These are phyloP conservation scores for Hemileccinum impolitum DNA, from an alignment of 768 basidiomycete genomes.

Conservation along the genomic window DNA sequence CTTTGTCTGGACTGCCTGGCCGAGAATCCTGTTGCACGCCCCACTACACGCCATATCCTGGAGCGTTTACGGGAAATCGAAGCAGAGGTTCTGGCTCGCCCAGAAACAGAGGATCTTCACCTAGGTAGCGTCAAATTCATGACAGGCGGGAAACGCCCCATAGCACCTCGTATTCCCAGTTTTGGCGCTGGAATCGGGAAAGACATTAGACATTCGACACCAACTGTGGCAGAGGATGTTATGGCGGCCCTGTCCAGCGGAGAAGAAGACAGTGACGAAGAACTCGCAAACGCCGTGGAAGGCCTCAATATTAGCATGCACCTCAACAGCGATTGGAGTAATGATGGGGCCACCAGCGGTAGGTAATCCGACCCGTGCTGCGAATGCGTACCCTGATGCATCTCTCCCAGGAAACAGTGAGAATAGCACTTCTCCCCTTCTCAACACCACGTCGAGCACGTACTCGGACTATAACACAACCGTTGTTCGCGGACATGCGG, in stretches of 20 bases:
- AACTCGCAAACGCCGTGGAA: conserved; percentile 59
- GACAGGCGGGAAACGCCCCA: conserved; percentile 59
- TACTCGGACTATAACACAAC: conserved; percentile 68
- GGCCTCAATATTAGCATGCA: conserved; percentile 47
- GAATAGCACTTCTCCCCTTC: conserved; percentile 53
- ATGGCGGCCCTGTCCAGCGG: conserved; percentile 34
- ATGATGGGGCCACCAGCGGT: conserved; percentile 35
- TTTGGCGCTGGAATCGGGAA: conserved; percentile 73
- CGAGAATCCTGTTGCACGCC: conserved; percentile 63
- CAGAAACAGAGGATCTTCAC: conserved; percentile 68
- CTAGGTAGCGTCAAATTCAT: conserved; percentile 86
- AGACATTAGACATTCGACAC: conserved; percentile 42
- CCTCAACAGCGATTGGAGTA: conserved; percentile 46
- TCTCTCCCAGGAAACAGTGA: conserved; percentile 31
- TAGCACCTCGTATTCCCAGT: conserved; percentile 77
- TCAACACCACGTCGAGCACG: conserved; percentile 42
- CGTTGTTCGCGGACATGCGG: conserved; percentile 53
- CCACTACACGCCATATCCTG: conserved; percentile 77
- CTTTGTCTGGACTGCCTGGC: conserved; percentile 78
- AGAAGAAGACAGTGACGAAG: conserved; percentile 62
- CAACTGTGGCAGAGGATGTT: conserved; percentile 35
- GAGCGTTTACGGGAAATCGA: conserved; percentile 78
- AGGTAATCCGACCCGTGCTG: conserved; percentile 5
- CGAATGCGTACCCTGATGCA: conserved; percentile 12
- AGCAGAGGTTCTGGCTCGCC: conserved; percentile 69